Conservation (phyloP, 192 early-diverging fungal genomes). For the Chytriomyces hyalinus region DNA sequence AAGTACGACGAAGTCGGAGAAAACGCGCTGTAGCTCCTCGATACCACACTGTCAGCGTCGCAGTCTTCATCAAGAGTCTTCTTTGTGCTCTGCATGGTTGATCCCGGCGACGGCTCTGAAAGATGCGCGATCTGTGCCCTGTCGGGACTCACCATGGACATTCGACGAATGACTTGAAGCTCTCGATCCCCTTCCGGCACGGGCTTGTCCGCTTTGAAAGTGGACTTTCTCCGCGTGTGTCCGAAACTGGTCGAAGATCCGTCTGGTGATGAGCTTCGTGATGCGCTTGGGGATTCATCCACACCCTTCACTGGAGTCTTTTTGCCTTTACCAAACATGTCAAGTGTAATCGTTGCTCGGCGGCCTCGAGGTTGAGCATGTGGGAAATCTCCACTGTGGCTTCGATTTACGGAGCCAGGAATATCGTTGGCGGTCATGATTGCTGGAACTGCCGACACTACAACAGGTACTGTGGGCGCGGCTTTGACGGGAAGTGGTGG, state of each 20-base stretch:
- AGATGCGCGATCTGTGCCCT: background rate
- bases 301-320: conserved; percentile 2
- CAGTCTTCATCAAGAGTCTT: background rate
- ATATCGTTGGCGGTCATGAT: background rate
- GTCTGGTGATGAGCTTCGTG: conserved; percentile 9
- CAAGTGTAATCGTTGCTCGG: conserved; percentile 8
- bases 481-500: conserved; percentile 26
- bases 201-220: background rate
- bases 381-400: background rate
- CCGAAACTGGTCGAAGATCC: background rate
- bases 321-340: background rate
- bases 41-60: conserved; percentile 4
- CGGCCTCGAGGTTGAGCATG: background rate
- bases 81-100: too few relatives aligned
- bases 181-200: conserved; percentile 31
- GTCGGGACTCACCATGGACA: conserved; percentile 54
- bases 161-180: conserved; percentile 40
- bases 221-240: conserved; percentile 11
- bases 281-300: conserved; percentile 20
- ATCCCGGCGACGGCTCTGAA: too few relatives aligned
- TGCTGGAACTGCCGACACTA: background rate
- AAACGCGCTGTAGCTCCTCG: background rate
- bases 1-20: conserved; percentile 2
- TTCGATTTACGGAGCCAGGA: background rate
- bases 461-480: background rate